These are phyloP conservation scores for Thermothelomyces thermophilus DNA, from an alignment of 2,329 filamentous ascomycete genomes.

Conservation along the genomic window DNA sequence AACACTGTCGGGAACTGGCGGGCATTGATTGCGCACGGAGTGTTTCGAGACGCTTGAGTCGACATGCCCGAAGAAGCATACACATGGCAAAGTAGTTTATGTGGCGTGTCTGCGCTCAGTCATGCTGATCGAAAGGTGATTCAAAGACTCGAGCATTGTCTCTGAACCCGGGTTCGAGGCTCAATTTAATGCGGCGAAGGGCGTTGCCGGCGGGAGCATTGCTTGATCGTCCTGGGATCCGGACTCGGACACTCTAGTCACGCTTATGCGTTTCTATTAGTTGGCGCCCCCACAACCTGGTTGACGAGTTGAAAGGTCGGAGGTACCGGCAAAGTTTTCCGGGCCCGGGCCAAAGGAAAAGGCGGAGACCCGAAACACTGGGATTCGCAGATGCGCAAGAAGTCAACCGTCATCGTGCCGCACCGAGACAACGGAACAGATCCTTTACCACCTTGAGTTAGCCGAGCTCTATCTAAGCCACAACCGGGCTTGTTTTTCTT, in stretches of 20 bases:
- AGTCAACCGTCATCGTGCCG: too few relatives aligned
- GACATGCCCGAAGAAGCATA: background rate
- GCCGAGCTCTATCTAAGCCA: too few relatives aligned
- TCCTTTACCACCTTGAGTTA: too few relatives aligned
- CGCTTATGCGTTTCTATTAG: constrained; percentile 17
- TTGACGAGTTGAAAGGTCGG: background rate
- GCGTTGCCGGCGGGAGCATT: constrained; percentile 15
- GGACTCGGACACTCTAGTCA: constrained; percentile 13
- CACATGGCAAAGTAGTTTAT: background rate
- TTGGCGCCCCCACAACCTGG: constrained; percentile 1
- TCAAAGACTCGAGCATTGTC: background rate
- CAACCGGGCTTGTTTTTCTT: too few relatives aligned
- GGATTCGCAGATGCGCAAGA: too few relatives aligned
- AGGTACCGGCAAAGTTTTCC: background rate
- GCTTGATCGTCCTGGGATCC: constrained; percentile 19
- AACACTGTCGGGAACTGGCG: background rate
- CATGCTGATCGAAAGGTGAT: background rate
- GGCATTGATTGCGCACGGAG: background rate
- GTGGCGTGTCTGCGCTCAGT: too few relatives aligned
- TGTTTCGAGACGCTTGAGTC: background rate
- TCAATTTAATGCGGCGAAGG: constrained; percentile 10
- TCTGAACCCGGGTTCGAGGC: background rate
- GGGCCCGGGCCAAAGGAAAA: background rate
- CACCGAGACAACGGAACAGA: too few relatives aligned
- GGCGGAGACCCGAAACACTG: background rate